Percentiles rank a stretch among this genome's conserved stretches.
Conservation (phyloP, 1,139 yeast species). For the Magnusiomyces fungicola region DNA sequence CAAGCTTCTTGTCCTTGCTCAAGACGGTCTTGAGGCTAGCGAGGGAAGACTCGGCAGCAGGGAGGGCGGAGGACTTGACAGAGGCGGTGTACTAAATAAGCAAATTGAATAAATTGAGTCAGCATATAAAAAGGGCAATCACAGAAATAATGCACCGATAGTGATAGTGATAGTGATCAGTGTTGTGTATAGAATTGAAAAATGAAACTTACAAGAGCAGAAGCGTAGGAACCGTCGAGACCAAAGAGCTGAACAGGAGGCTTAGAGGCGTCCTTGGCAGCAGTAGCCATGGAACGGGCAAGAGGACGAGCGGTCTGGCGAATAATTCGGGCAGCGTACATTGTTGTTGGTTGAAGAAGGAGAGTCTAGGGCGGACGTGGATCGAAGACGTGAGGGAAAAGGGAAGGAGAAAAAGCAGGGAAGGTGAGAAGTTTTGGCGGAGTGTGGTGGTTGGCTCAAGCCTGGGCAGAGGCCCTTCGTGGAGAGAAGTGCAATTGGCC, state of each 20-base stretch:
- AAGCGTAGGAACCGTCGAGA: constrained; percentile 93
- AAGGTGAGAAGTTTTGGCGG: neutral
- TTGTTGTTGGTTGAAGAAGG: constrained; percentile 4
- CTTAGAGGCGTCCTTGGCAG: constrained; percentile 48
- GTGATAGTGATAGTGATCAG: too few relatives aligned
- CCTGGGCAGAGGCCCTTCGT: neutral
- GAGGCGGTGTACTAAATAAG: constrained; percentile 69
- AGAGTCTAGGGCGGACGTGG: constrained; percentile 7
- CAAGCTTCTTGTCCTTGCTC: constrained; percentile 55
- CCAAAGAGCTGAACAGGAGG: constrained; percentile 96
- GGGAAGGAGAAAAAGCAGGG: neutral
- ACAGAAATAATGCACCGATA: too few relatives aligned
- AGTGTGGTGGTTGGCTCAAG: constrained; percentile 6
- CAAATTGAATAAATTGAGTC: too few relatives aligned
- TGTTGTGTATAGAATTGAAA: too few relatives aligned
- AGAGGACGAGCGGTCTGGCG: constrained; percentile 17
- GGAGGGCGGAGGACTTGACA: constrained; percentile 71
- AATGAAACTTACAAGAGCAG: constrained; percentile 50
- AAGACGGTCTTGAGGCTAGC: constrained; percentile 50
- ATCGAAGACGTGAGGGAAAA: too few relatives aligned
- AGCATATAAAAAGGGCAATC: neutral
- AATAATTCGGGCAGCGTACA: constrained; percentile 16
- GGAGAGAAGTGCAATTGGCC: neutral
- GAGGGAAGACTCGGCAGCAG: constrained; percentile 63
- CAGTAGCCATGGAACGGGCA: constrained; percentile 38